A percentile compares a stretch with the other conserved stretches of the same genome.
These are phyloP conservation scores for Paramecium bursaria DNA, from an alignment of 73 alveolate species.

Conservation along the genomic window DNA sequence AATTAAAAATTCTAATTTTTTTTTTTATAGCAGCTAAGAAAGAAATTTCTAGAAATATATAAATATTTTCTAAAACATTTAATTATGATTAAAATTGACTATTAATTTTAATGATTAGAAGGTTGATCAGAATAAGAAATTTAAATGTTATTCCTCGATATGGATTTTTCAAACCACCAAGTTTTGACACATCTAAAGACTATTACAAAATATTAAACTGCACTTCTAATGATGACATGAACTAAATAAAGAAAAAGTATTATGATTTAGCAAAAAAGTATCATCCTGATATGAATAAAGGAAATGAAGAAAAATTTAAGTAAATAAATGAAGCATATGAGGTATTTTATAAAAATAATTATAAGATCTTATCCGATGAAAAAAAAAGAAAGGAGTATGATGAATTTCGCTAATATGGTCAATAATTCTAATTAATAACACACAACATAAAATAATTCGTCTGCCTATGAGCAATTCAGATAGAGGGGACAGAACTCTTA, in stretches of 20 bases:
- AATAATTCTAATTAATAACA: too few species aligned
- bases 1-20: too few species aligned
- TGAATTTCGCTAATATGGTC: slow-evolving; percentile 12
- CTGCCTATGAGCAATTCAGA: too few species aligned
- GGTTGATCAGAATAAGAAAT: too few species aligned
- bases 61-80: too few species aligned
- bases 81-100: too few species aligned
- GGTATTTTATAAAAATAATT: not conserved
- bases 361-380: slow-evolving; percentile 30
- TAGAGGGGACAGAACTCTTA: too few species aligned
- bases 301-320: slow-evolving; percentile 78
- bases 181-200: slow-evolving; percentile 17
- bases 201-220: slow-evolving; percentile 79
- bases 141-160: too few species aligned
- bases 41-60: too few species aligned
- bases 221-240: slow-evolving; percentile 78
- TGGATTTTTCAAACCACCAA: slow-evolving; percentile 25
- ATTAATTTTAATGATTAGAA: too few species aligned
- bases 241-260: slow-evolving; percentile 91
- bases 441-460: too few species aligned
- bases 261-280: slow-evolving; percentile 91
- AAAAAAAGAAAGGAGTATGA: slow-evolving; percentile 41
- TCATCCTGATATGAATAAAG: slow-evolving; percentile 92
- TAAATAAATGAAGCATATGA: slow-evolving; percentile 78
- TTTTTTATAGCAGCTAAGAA: too few species aligned